Evolutionary conservation across 2,329 filamentous ascomycete genomes (phyloP).

Genomic region (Hirsutella minnesotensis): DNA sequence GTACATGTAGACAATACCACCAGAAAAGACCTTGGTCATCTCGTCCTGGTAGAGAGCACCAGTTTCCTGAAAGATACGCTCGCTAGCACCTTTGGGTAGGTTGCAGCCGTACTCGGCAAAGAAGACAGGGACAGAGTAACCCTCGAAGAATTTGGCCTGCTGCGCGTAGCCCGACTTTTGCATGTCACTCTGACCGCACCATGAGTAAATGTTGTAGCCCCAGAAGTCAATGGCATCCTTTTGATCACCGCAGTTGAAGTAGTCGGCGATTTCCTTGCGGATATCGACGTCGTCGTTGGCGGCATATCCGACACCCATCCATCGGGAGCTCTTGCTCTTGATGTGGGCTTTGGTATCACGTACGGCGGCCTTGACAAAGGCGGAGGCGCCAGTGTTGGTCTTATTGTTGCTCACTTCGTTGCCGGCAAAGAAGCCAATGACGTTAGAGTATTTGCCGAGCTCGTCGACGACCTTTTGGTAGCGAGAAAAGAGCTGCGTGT

Average conservation of each 20-base stretch:
- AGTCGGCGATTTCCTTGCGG: conserved; percentile 70
- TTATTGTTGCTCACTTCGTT: conserved; percentile 90
- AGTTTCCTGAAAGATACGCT: conserved; percentile 78
- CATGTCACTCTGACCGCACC: conserved; percentile 83
- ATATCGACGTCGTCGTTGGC: conserved; percentile 86
- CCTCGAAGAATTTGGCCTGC: conserved; percentile 74
- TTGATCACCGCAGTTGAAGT: conserved; percentile 79
- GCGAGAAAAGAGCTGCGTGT: conserved; percentile 61
- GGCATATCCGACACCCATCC: conserved; percentile 85
- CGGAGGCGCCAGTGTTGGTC: conserved; percentile 82
- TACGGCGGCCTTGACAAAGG: conserved; percentile 94
- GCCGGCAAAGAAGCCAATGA: conserved; percentile 94
- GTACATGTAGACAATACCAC: conserved; percentile 99
- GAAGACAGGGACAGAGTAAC: conserved; percentile 91
- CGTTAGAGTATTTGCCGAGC: conserved; percentile 74
- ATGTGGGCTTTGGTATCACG: conserved; percentile 95
- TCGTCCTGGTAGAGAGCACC: conserved; percentile 62
- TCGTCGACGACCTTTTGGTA: conserved; percentile 79
- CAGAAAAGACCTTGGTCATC: conserved; percentile 84
- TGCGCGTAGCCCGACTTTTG: conserved; percentile 65
- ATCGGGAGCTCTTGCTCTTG: conserved; percentile 65
- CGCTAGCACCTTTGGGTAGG: conserved; percentile 42
- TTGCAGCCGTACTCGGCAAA: conserved; percentile 99
- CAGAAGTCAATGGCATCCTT: conserved; percentile 78
- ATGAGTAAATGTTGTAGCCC: conserved; percentile 99